Conservation (phyloP, 2,329 filamentous ascomycete genomes). For the Lecanoromycetidae sp. region DNA sequence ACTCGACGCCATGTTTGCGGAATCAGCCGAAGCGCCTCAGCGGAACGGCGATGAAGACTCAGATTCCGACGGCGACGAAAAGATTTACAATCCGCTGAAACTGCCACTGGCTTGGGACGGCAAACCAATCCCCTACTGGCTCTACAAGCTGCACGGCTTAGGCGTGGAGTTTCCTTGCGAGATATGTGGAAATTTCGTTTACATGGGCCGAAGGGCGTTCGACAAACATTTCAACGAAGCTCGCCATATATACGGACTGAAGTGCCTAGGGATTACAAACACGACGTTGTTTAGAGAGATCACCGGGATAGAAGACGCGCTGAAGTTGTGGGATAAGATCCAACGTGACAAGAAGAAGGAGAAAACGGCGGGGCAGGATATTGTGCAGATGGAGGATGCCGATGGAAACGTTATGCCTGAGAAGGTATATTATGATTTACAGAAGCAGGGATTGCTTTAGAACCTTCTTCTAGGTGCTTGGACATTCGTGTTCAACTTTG, state of each 20-base stretch:
- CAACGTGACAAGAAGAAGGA: slow-evolving; percentile 71
- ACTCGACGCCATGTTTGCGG: slow-evolving; percentile 69
- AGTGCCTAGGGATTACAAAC: slow-evolving; percentile 87
- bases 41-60: slow-evolving; percentile 44
- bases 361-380: slow-evolving; percentile 62
- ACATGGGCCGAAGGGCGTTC: slow-evolving; percentile 90
- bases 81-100: slow-evolving; percentile 93
- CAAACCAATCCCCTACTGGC: slow-evolving; percentile 97
- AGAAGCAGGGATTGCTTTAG: slow-evolving; percentile 10
- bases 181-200: slow-evolving; percentile 96
- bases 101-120: slow-evolving; percentile 94
- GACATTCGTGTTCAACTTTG: no score
- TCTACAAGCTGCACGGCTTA: slow-evolving; percentile 91
- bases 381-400: slow-evolving; percentile 97
- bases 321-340: slow-evolving; percentile 86
- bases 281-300: slow-evolving; percentile 89
- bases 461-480: not conserved
- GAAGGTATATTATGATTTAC: slow-evolving; percentile 77
- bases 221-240: slow-evolving; percentile 98
- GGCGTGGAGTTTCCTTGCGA: slow-evolving; percentile 94
- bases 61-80: slow-evolving; percentile 68
- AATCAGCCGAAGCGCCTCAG: slow-evolving; percentile 36
- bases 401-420: slow-evolving; percentile 98
- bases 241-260: slow-evolving; percentile 82
- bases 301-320: slow-evolving; percentile 77